Evolutionary conservation across 768 basidiomycete species (phyloP), one percentile per base, ranked within the genome.

Genomic region (Pulveroboletus frians): DNA sequence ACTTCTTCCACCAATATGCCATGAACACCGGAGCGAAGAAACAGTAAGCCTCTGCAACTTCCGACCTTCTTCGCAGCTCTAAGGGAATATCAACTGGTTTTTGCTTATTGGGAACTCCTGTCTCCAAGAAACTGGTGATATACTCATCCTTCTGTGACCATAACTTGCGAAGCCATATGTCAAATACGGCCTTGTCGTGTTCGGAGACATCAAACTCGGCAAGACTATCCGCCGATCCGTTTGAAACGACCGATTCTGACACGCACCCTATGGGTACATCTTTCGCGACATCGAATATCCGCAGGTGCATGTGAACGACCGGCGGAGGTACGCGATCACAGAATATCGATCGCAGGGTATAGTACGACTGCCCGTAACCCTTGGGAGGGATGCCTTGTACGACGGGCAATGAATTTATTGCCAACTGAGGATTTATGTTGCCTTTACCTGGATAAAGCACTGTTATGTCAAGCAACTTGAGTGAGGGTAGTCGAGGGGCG

Each of bases 271-370:
- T 81, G 4, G 90, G 90, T 10, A 92, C 73, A 29, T 80, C 78
- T 20, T 63, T 64, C 14, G 75, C 70, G 13, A 91, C 85, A 52
- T 86, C 73, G 63, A 88, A 91, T 55, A 85, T 70, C 40, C 91
- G 81, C 36, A 98, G 65, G 65, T 98, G 95, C 59, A 97, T 76
- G 69, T 95, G 89, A 32, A 99, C 76, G 8, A 75, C 71, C 0
- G 94, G 95, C 2, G 95, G 93, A 3, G 93, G 76, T 4, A 91
- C 70, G 3, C 87, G 78, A 53, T 84, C 76, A 49, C 85, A 75
- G 69, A 95, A 96, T 52, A 96, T 84, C 7, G 92, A 93, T 36
- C 87, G 81, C 35, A 98, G 71, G 36, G 91, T 93, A 67, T 95
- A 97, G 65, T 84, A 90, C 20, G 80, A 77, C 67, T 96, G 93